Base-by-base conservation (phyloP, 1,284 basidiomycete species). In the Boletus smithii region DNA sequence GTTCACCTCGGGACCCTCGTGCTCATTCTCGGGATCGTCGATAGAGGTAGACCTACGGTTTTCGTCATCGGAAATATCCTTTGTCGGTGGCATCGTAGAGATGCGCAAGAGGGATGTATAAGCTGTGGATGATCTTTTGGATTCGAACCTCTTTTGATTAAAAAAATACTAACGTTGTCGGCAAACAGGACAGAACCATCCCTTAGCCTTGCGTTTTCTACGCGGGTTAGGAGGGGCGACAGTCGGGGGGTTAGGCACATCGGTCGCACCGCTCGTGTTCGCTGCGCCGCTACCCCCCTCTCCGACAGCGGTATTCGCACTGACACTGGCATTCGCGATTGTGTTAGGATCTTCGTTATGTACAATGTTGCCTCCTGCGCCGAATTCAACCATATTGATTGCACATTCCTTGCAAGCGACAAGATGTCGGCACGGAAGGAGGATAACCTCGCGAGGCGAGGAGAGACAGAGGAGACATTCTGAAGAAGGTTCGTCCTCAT, bases 171-270 rank as follows among this genome's bases (percentile, higher is more conserved):
- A 56, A 86, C 84, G 90, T 74, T 94, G 91, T 58, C 91, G 79
- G 65, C 91, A 94, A 42, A 95, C 89, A 24, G 91, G 91, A 65
- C 91, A 95, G 77, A 89, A 91, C 91, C 91, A 95, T 13, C 91
- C 91, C 69, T 95, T 95, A 2, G 90, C 87, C 71, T 90, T 93
- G 57, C 91, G 77, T 74, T 91, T 93, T 62, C 91, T 75, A 47
- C 90, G 68, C 2, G 78, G 67, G 41, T 74, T 67, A 16, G 70
- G 54, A 8, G 67, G 64, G 1, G 55, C 53, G 8, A 58, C 53
- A 7, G 57, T 53, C 13, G 67, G 60, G 1, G 57, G 54, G n/a
- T 57, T 56, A 24, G 50, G 39, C 9, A 49, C 55, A 8, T 60
- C 66, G 9, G 53, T 50, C 3, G 48, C 48, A 36, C 52, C 48